Evolutionary conservation across 2,329 filamentous ascomycete species (phyloP).

Genomic region (Pseudogymnoascus sp.): DNA sequence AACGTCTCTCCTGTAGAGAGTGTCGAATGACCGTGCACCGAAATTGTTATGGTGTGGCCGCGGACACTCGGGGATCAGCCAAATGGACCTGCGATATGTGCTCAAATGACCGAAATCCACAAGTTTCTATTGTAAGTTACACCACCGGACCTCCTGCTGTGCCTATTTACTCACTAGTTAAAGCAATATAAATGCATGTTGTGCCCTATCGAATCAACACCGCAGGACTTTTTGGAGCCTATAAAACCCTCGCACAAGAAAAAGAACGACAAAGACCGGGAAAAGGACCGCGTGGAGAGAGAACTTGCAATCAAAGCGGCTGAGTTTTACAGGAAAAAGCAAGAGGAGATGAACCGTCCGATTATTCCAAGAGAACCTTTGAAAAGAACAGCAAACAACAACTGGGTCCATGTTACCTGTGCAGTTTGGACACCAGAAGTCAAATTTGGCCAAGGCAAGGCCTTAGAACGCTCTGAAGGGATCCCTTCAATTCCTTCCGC

Average conservation of each 20-base stretch:
- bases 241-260: constrained; percentile 75
- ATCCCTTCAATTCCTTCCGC: constrained; percentile 72
- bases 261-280: constrained; percentile 85
- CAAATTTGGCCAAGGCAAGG: constrained; percentile 79
- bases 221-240: constrained; percentile 76
- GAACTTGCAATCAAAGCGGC: constrained; percentile 73
- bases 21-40: constrained; percentile 89
- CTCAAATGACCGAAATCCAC: constrained; percentile 83
- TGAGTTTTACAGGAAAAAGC: constrained; percentile 74
- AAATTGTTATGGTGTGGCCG: constrained; percentile 79
- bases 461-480: constrained; percentile 80
- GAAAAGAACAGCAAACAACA: constrained; percentile 91
- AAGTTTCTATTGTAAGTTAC: constrained; percentile 74
- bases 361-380: constrained; percentile 79
- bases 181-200: constrained; percentile 87
- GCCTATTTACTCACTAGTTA: constrained; percentile 25
- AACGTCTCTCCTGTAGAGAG: constrained; percentile 72
- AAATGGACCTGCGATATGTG: constrained; percentile 98
- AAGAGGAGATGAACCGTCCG: constrained; percentile 78
- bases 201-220: constrained; percentile 75
- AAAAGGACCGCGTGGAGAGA: constrained; percentile 78
- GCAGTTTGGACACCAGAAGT: constrained; percentile 88
- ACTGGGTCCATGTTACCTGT: constrained; percentile 95
- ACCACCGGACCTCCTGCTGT: background rate
- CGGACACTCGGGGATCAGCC: constrained; percentile 55